Evolutionary conservation across 805 yeast genomes (phyloP), one percentile per base, ranked within the genome.

Genomic region (Wickerhamiella kurtzmanii): DNA sequence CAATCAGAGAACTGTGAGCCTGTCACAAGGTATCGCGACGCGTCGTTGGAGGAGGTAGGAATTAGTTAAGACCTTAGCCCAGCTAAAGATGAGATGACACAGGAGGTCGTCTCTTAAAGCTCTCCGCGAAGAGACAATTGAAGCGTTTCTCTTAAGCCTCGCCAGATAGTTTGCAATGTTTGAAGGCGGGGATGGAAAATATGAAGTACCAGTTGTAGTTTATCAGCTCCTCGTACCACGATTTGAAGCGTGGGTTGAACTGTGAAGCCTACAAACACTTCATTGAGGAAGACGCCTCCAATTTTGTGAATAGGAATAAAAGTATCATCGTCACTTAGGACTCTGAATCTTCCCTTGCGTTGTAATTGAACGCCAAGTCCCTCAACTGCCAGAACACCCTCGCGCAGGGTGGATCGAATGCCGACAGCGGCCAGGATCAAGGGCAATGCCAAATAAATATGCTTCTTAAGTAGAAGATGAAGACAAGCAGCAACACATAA

Each of bases 221-320:
- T 41, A 22, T 49, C 44, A 17, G 41, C 35, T 9, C 46, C 44
- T 5, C 22, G 2, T 5, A 20, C 15, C 8, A 48, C 44, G 5
- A 50, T 35, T 25, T 53, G 56, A 1, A 53, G 36, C 9, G 52
- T 55, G n/a, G 48, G 50, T n/a, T 44, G 44, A n/a, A 53, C 47
- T 2, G 28, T 20, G 22, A 42, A 50, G 6, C 56, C 56, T 28
- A 49, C 53, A 18, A 53, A 53, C 2, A 53, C 48, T 43, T 53
- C 56, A 41, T 53, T 53, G 17, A 53, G 49, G 11, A 53, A 44
- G 2, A 46, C 42, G 1, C 52, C 49, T 3, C 46, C 35, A 1
- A 53, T 43, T 2, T 36, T 16, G 35, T 44, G 44, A 16, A 44
- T 47, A 9, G 53, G 46, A 21, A 25, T 38, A 21, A 53, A 53